Percentiles rank a stretch among this genome's conserved stretches.
Conservation (phyloP, 2,329 filamentous ascomycete species). For the Scytalidium lignicola region DNA sequence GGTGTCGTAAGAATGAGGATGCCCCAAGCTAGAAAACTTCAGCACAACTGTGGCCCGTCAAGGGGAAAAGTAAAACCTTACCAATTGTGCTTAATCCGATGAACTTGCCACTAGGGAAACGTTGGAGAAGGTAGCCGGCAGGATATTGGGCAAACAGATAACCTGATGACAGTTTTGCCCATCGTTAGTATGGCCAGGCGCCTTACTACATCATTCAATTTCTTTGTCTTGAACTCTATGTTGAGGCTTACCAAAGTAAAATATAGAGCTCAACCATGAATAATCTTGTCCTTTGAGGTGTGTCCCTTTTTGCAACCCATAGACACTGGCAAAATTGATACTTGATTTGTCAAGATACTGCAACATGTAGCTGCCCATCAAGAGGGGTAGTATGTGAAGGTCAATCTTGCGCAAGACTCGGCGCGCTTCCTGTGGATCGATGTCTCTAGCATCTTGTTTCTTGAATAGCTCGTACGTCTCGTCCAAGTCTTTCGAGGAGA, state of each 20-base stretch:
- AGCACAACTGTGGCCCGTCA: conserved; percentile 13
- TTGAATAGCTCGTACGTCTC: conserved; percentile 31
- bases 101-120: conserved; percentile 42
- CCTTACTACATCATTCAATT: no score
- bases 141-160: conserved; percentile 16
- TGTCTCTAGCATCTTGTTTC: conserved; percentile 14
- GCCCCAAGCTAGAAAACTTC: conserved; percentile 25
- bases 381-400: conserved; percentile 42
- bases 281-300: conserved; percentile 44
- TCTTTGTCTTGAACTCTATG: no score
- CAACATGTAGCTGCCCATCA: conserved; percentile 51
- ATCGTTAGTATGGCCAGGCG: not conserved
- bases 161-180: not conserved
- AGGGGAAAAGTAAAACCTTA: not conserved
- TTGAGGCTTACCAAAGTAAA: conserved; percentile 9
- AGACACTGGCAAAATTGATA: conserved; percentile 43
- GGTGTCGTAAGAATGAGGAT: conserved; percentile 27
- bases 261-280: conserved; percentile 34
- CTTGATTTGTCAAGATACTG: conserved; percentile 58
- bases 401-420: conserved; percentile 51
- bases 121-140: conserved; percentile 9
- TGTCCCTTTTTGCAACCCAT: conserved; percentile 40
- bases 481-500: conserved; percentile 18
- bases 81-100: conserved; percentile 36
- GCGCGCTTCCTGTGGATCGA: conserved; percentile 20